phyloP scores from a whole-genome alignment of 2,329 filamentous ascomycete species.

The Metarhizium humberi region DNA sequence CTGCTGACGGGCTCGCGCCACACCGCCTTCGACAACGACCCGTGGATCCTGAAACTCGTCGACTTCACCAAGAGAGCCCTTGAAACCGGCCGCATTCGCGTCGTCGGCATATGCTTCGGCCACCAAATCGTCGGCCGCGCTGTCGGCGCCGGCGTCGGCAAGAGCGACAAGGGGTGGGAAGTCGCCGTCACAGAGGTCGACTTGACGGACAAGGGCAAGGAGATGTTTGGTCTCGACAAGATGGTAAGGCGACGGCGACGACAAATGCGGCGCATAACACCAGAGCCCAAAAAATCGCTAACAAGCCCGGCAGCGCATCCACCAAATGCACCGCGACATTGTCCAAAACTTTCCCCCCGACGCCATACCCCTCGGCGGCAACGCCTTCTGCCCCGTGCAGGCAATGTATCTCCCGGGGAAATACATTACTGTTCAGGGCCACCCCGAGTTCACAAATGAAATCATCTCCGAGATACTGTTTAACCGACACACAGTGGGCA shows the following conservation, averaged over 20 bases:
- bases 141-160: conserved; percentile 26
- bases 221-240: conserved; percentile 27
- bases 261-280: not conserved
- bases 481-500: conserved; percentile 52
- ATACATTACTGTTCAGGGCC: conserved; percentile 36
- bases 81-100: conserved; percentile 48
- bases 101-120: conserved; percentile 38
- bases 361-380: conserved; percentile 31
- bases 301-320: conserved; percentile 20
- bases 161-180: conserved; percentile 34
- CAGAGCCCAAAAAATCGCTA: not conserved
- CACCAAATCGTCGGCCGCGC: conserved; percentile 38
- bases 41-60: conserved; percentile 34
- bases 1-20: conserved; percentile 68
- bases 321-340: conserved; percentile 40
- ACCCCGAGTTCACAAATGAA: conserved; percentile 34
- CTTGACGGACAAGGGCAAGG: conserved; percentile 28
- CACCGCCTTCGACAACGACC: conserved; percentile 32
- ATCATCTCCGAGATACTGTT: conserved; percentile 29
- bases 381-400: conserved; percentile 30
- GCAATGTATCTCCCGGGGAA: conserved; percentile 29
- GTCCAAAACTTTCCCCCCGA: conserved; percentile 29
- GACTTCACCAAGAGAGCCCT: conserved; percentile 26
- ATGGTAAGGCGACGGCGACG: conserved; percentile 13
- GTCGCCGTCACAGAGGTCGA: conserved; percentile 31